Base-by-base conservation (phyloP, 179 eudicot species). In the Pouteria campechiana region DNA sequence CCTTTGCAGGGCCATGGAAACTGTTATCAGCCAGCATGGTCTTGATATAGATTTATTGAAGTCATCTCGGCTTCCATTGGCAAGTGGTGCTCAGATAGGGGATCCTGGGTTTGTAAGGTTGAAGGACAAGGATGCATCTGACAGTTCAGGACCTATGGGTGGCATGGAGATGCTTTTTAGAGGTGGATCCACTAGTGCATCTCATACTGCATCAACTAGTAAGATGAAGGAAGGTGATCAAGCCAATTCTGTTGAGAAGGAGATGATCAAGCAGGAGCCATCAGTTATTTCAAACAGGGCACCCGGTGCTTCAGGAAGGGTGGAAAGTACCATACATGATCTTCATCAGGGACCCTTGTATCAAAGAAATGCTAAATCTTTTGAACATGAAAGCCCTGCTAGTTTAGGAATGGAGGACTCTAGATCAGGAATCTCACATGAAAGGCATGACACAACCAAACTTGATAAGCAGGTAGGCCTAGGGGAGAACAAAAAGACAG, bases 1-100 rank as follows among this genome's bases (percentile, higher is more conserved):
- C n/a, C 14, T 38, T 38, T 66, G 25, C 46, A 92, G 99, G 89
- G 96, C 99, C 41, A 88, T 92, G 99, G 96, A 92, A 67, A 92
- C 99, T 23, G 99, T 92, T 53, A 76, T 88, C 52, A 78, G 68
- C 56, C 86, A 88, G 57, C 83, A 92, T 46, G 84, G 81, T 50
- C 79, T 83, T 57, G 95, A 92, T 68, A 68, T 88, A 40, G 95
- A 88, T 44, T 69, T 79, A 35, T 61, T 92, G 44, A 88, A 64
- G 76, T 72, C 89, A 11, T 78, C 93, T 7, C 93, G 85, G 7
- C 61, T 48, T 57, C 81, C 99, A 37, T 27, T 50, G 42, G 54
- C 72, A 57, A 50, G 73, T 25, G 93, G 74, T 47, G 38, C 76
- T 58, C 89, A 76, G 40, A 22, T 48, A 25, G 94, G 77, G 16